Conservation (phyloP, 495 filamentous ascomycete species). For the Patellaria atrata region DNA sequence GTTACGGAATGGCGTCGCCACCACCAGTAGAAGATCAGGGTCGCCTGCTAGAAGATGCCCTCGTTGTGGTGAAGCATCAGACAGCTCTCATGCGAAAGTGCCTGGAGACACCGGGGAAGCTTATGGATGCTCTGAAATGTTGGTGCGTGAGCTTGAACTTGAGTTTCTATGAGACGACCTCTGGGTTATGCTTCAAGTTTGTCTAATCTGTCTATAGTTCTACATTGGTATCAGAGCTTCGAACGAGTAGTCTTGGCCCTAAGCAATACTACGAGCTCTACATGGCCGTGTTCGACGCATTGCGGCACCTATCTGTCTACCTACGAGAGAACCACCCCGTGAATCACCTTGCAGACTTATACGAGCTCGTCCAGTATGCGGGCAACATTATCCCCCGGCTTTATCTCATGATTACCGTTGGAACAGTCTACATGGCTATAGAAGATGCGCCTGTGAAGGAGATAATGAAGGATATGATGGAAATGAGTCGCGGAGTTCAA, state of each 20-base stretch:
- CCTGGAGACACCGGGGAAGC: constrained; percentile 91
- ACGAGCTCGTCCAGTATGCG: constrained; percentile 97
- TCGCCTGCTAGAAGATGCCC: constrained; percentile 88
- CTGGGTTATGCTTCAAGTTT: constrained; percentile 4
- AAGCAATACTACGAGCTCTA: constrained; percentile 99
- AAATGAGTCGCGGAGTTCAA: constrained; percentile 96
- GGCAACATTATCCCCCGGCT: constrained; percentile 94
- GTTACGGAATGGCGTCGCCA: constrained; percentile 25
- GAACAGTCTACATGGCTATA: constrained; percentile 97
- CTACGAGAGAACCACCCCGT: constrained; percentile 93
- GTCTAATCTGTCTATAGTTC: constrained; percentile 42
- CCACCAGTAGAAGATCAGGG: constrained; percentile 68
- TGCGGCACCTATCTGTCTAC: constrained; percentile 92
- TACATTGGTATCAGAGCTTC: constrained; percentile 90
- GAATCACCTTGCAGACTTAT: constrained; percentile 94
- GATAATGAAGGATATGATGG: constrained; percentile 99
- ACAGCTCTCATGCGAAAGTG: constrained; percentile 92
- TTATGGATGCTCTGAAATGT: constrained; percentile 99
- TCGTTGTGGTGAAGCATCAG: constrained; percentile 92
- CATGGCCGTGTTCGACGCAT: constrained; percentile 96
- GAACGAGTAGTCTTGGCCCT: constrained; percentile 85
- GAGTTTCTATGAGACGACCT: constrained; percentile 4
- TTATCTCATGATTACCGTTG: constrained; percentile 97
- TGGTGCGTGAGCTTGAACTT: constrained; percentile 44
- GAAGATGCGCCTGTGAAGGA: constrained; percentile 98